Evolutionary conservation across 2,329 filamentous ascomycete genomes (phyloP).

Genomic region (Xylaria sp.): DNA sequence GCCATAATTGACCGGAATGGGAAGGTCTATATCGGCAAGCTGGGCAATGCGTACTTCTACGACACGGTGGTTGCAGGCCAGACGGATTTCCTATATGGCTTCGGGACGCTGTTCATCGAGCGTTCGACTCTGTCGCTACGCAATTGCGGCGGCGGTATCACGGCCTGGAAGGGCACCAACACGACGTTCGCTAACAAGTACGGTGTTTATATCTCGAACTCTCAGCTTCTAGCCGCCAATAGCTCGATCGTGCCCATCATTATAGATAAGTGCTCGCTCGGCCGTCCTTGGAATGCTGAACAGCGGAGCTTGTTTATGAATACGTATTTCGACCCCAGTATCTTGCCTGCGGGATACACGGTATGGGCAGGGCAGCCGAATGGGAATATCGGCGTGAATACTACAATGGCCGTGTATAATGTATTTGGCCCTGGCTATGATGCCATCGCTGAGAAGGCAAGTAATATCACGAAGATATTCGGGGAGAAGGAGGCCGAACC

Average conservation of each 20-base stretch:
- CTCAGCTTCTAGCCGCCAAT: constrained; percentile 66
- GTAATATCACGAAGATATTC: constrained; percentile 39
- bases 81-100: constrained; percentile 76
- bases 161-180: constrained; percentile 75
- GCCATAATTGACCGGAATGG: constrained; percentile 10
- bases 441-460: constrained; percentile 38
- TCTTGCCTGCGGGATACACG: constrained; percentile 66
- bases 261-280: constrained; percentile 64
- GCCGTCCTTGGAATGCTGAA: constrained; percentile 70
- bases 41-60: constrained; percentile 74
- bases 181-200: constrained; percentile 75
- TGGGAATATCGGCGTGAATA: constrained; percentile 37
- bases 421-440: constrained; percentile 41
- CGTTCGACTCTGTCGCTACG: constrained; percentile 65
- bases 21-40: constrained; percentile 72
- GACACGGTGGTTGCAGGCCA: constrained; percentile 70
- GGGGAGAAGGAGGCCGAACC: constrained; percentile 29
- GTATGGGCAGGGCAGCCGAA: constrained; percentile 55
- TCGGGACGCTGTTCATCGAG: constrained; percentile 72
- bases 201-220: constrained; percentile 71
- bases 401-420: constrained; percentile 41
- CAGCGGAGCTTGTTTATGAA: constrained; percentile 68
- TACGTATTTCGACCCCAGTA: constrained; percentile 65
- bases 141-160: constrained; percentile 73
- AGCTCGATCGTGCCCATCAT: constrained; percentile 52